phyloP scores from a whole-genome alignment of 2,329 filamentous ascomycete species.

The Pyrenochaeta sp. region DNA sequence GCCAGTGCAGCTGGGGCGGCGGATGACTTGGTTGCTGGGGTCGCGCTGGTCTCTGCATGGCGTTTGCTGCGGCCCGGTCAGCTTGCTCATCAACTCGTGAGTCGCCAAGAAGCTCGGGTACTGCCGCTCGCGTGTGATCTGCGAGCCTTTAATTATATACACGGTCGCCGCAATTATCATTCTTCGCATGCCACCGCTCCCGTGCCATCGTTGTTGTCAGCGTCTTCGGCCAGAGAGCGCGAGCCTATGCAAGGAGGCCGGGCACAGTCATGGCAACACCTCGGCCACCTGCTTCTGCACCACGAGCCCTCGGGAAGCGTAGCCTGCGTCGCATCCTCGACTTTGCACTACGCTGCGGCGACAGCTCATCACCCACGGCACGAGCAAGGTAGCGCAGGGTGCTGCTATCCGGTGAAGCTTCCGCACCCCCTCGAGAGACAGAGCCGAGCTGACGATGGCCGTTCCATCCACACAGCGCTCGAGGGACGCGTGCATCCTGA shows the following conservation, averaged over 20 bases:
- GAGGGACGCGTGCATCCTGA: conserved; percentile 33
- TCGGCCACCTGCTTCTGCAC: conserved; percentile 6
- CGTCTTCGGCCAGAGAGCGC: too few relatives aligned
- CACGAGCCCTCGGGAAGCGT: not conserved
- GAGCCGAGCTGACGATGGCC: conserved; percentile 9
- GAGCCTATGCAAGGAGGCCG: not conserved
- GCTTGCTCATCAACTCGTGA: conserved; percentile 30
- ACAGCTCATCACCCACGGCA: conserved; percentile 32
- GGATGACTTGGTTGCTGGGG: conserved; percentile 15
- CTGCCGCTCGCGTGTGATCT: conserved; percentile 34
- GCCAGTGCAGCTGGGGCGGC: conserved; percentile 6
- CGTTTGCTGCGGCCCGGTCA: conserved; percentile 23
- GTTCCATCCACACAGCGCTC: conserved; percentile 11
- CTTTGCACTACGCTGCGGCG: conserved; percentile 21
- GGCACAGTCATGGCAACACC: conserved; percentile 26
- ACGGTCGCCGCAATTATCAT: conserved; percentile 6
- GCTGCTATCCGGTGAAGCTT: conserved; percentile 16
- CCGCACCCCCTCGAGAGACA: conserved; percentile 3
- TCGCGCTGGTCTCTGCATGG: conserved; percentile 18
- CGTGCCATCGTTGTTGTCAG: too few relatives aligned
- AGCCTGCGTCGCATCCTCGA: conserved; percentile 21
- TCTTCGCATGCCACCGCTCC: too few relatives aligned
- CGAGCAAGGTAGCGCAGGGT: conserved; percentile 8
- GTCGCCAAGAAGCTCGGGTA: conserved; percentile 27
- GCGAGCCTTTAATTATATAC: conserved; percentile 29